Evolutionary conservation across 331 rosid species (phyloP).

Genomic region (Malus hybrid): DNA sequence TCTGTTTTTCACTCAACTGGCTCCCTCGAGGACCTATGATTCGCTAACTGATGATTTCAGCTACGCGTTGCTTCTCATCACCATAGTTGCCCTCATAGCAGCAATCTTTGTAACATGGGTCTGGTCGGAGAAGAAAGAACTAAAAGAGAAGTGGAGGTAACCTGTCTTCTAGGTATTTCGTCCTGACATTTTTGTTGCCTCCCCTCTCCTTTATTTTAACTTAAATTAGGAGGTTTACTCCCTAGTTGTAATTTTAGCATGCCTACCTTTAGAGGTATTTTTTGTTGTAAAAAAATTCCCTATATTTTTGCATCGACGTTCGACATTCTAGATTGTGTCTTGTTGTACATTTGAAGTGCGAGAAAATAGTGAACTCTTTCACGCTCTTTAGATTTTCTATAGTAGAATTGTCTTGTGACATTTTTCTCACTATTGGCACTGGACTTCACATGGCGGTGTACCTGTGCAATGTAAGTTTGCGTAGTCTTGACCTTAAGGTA

Average conservation of each 20-base stretch:
- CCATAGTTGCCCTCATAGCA: constrained; percentile 78
- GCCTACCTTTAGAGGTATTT: constrained; percentile 21
- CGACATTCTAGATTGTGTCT: background rate
- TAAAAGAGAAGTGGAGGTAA: constrained; percentile 93
- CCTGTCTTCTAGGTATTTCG: constrained; percentile 12
- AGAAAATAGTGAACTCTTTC: constrained; percentile 12
- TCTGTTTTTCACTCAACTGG: constrained; percentile 80
- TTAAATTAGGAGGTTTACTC: constrained; percentile 10
- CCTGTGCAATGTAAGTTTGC: no score
- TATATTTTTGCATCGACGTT: constrained; percentile 12
- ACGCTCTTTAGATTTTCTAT: background rate
- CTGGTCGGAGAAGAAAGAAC: constrained; percentile 81
- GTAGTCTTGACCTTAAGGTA: no score
- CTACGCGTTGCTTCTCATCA: constrained; percentile 88
- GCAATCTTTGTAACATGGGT: constrained; percentile 88
- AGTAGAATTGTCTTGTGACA: no score
- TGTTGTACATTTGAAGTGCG: constrained; percentile 30
- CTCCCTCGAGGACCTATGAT: constrained; percentile 90
- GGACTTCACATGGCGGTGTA: no score
- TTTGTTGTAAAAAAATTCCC: constrained; percentile 38
- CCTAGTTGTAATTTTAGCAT: constrained; percentile 6
- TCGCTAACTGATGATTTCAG: constrained; percentile 98
- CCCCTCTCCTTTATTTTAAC: background rate
- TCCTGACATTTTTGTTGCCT: background rate
- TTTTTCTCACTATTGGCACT: no score